phyloP scores from a whole-genome alignment of 2,329 filamentous ascomycete genomes.

The Periglandula ipomoeae region DNA sequence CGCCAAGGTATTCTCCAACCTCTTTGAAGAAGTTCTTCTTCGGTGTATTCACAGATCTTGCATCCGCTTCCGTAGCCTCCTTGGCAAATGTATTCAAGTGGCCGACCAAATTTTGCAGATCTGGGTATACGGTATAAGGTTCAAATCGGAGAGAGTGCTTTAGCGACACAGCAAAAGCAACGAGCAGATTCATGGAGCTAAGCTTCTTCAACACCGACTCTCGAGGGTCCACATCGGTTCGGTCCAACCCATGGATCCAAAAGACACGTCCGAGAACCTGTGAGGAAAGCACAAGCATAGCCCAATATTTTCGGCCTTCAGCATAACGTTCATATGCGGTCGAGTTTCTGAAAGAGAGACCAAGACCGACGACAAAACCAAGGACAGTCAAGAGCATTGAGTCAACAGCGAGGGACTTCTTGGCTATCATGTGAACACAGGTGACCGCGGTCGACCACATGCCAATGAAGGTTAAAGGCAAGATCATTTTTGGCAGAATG shows the following conservation, averaged over 20 bases:
- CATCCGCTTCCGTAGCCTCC: constrained; percentile 34
- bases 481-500: constrained; percentile 63
- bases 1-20: constrained; percentile 62
- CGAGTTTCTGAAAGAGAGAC: constrained; percentile 67
- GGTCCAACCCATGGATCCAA: constrained; percentile 69
- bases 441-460: constrained; percentile 60
- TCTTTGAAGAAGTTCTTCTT: constrained; percentile 50
- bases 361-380: constrained; percentile 73
- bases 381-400: constrained; percentile 58
- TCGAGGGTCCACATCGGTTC: constrained; percentile 41
- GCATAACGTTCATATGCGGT: constrained; percentile 68
- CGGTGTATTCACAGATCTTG: constrained; percentile 20
- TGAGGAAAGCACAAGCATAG: constrained; percentile 49
- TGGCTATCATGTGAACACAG: constrained; percentile 31
- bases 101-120: constrained; percentile 58
- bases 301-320: constrained; percentile 56
- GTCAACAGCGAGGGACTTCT: constrained; percentile 31
- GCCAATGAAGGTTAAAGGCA: constrained; percentile 55
- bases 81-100: constrained; percentile 70
- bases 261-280: constrained; percentile 66
- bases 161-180: constrained; percentile 67
- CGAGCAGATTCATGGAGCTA: constrained; percentile 66
- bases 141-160: constrained; percentile 82
- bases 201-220: constrained; percentile 62
- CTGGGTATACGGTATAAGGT: constrained; percentile 67